Evolutionary conservation across 192 early-diverging fungal genomes (phyloP).

Genomic region (Rhizoclosmatium globosum): DNA sequence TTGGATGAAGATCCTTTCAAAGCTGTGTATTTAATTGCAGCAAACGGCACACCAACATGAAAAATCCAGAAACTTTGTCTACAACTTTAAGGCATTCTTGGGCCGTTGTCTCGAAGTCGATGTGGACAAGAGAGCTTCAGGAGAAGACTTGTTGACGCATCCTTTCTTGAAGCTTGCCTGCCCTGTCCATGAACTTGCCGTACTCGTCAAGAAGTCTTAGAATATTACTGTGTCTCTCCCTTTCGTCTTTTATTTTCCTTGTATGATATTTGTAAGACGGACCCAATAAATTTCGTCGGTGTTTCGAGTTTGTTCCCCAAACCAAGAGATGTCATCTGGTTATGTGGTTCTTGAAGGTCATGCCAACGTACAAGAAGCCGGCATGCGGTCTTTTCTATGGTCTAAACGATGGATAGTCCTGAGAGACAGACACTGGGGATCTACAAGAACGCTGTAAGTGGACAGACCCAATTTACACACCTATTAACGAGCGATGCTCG

Average conservation of each 20-base stretch:
- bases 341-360: slow-evolving; percentile 76
- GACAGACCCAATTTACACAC: not conserved
- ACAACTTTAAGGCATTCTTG: slow-evolving; percentile 88
- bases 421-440: slow-evolving; percentile 88
- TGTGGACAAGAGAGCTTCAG: slow-evolving; percentile 79
- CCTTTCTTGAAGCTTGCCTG: slow-evolving; percentile 81
- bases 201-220: slow-evolving; percentile 69
- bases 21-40: slow-evolving; percentile 73
- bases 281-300: not conserved
- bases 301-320: not conserved
- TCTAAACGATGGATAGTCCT: slow-evolving; percentile 89
- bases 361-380: slow-evolving; percentile 81
- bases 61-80: slow-evolving; percentile 85
- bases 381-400: slow-evolving; percentile 90
- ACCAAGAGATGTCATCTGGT: slow-evolving; percentile 24
- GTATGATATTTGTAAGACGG: not conserved
- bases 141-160: slow-evolving; percentile 83
- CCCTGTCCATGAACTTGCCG: slow-evolving; percentile 72
- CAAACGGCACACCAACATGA: slow-evolving; percentile 91
- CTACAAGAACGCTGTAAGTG: slow-evolving; percentile 86
- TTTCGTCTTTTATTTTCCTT: not conserved
- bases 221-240: slow-evolving; percentile 17
- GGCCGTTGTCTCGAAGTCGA: slow-evolving; percentile 93
- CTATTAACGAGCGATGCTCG: not conserved
- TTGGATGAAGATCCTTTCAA: slow-evolving; percentile 90